These are phyloP conservation scores for Macrophomina pseudophaseolina DNA, from an alignment of 2,329 filamentous ascomycete species.

Conservation along the genomic window DNA sequence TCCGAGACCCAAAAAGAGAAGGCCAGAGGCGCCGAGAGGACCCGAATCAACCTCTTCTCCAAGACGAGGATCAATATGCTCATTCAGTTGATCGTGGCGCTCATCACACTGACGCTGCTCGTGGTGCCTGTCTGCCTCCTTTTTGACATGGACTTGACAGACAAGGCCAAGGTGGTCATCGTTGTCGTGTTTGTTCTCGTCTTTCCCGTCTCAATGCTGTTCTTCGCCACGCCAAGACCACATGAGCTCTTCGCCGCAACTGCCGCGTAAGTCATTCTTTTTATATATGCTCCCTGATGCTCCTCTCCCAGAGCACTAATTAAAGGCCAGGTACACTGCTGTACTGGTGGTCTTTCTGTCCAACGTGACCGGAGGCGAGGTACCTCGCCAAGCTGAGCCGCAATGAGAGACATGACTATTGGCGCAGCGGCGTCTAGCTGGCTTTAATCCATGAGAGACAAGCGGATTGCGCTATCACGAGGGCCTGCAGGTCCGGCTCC, in stretches of 20 bases:
- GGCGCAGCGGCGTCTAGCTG: no score
- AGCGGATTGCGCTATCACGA: no score
- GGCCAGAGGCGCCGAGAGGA: not conserved
- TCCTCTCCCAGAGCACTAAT: not conserved
- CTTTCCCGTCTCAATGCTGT: slow-evolving; percentile 30
- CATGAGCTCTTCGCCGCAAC: slow-evolving; percentile 34
- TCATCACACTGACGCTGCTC: slow-evolving; percentile 12
- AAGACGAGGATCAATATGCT: not conserved
- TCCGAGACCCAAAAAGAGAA: not conserved
- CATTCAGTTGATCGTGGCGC: not conserved
- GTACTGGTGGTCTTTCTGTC: no score
- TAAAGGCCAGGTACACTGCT: no score
- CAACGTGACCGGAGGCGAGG: no score
- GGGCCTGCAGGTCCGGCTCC: no score
- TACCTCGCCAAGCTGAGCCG: no score
- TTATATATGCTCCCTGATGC: not conserved
- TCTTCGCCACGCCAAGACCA: slow-evolving; percentile 29
- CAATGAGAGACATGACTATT: no score
- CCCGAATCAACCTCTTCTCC: not conserved
- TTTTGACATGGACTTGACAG: slow-evolving; percentile 22
- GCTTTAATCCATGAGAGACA: no score
- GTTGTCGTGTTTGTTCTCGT: slow-evolving; percentile 29
- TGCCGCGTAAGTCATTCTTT: slow-evolving; percentile 30
- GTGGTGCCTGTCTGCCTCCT: slow-evolving; percentile 30
- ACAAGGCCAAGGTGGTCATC: slow-evolving; percentile 28